These are phyloP conservation scores for Lolium perenne DNA, from an alignment of 176 grass and related monocot genomes.

Conservation along the genomic window DNA sequence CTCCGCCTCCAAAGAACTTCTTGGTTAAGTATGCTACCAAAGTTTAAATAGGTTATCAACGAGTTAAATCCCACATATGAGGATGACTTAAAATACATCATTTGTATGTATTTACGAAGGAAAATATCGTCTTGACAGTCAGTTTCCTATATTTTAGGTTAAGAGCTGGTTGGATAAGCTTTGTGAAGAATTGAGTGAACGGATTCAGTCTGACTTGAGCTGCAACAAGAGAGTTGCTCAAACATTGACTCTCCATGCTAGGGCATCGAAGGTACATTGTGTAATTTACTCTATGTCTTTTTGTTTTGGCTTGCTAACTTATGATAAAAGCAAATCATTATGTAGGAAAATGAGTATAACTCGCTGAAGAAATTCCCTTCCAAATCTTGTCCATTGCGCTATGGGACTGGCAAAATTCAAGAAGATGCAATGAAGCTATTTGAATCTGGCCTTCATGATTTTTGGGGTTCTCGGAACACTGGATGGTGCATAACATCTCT, in stretches of 20 bases:
- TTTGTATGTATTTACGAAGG: conserved; percentile 12
- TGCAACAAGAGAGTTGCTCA: conserved; percentile 86
- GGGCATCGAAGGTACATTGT: conserved; percentile 73
- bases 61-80: background rate
- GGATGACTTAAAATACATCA: background rate
- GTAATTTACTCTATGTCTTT: conserved; percentile 10
- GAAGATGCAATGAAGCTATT: conserved; percentile 96
- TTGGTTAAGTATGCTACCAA: background rate
- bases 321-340: background rate
- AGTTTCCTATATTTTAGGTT: conserved; percentile 55
- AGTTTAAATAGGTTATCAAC: background rate
- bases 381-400: conserved; percentile 89
- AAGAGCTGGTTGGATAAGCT: conserved; percentile 82
- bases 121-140: background rate
- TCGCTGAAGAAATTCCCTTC: conserved; percentile 85
- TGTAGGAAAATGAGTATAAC: conserved; percentile 54
- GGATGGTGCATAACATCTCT: conserved; percentile 91
- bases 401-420: conserved; percentile 90
- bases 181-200: conserved; percentile 91
- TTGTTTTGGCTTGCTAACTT: conserved; percentile 4
- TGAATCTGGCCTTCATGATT: conserved; percentile 73
- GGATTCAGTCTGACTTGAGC: conserved; percentile 82
- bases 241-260: conserved; percentile 80
- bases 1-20: background rate
- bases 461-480: conserved; percentile 74